Conservation (phyloP, 2,329 filamentous ascomycete genomes). For the Penicillium sp. region DNA sequence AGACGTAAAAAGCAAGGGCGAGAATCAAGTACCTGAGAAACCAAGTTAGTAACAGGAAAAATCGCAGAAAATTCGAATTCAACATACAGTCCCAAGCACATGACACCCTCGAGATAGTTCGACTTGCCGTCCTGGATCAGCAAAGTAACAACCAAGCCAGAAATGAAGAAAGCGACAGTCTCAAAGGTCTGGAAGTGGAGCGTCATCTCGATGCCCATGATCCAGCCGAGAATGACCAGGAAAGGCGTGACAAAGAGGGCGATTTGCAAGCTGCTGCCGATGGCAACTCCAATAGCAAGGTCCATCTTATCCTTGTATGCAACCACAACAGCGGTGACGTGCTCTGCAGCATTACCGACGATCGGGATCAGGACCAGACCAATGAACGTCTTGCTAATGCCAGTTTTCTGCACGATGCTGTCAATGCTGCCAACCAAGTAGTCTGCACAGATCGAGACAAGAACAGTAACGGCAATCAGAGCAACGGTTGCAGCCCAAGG, state of each 20-base stretch:
- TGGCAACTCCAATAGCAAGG: slow-evolving; percentile 73
- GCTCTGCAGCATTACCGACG: slow-evolving; percentile 77
- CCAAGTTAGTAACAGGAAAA: background rate
- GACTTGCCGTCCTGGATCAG: slow-evolving; percentile 78
- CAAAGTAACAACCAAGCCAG: slow-evolving; percentile 71
- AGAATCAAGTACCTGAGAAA: slow-evolving; percentile 42
- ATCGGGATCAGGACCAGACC: slow-evolving; percentile 77
- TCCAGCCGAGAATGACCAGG: slow-evolving; percentile 78
- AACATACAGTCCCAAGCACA: slow-evolving; percentile 61
- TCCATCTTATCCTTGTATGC: slow-evolving; percentile 71
- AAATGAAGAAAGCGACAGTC: slow-evolving; percentile 74
- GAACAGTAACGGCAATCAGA: slow-evolving; percentile 67
- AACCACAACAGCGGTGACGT: slow-evolving; percentile 78
- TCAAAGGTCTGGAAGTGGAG: slow-evolving; percentile 80
- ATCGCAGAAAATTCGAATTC: background rate
- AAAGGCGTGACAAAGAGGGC: slow-evolving; percentile 78
- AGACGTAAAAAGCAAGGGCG: slow-evolving; percentile 50
- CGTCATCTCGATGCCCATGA: slow-evolving; percentile 70
- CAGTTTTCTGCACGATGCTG: slow-evolving; percentile 65
- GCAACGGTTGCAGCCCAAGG: slow-evolving; percentile 65
- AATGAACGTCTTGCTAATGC: slow-evolving; percentile 79
- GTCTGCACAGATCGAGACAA: slow-evolving; percentile 73
- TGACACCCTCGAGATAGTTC: slow-evolving; percentile 80
- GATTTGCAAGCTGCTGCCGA: slow-evolving; percentile 81
- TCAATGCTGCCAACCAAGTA: slow-evolving; percentile 77